A percentile compares a stretch with the other conserved stretches of the same genome.
Evolutionary conservation across 345 rosid species (phyloP).

Genomic region (Excoecaria agallocha): DNA sequence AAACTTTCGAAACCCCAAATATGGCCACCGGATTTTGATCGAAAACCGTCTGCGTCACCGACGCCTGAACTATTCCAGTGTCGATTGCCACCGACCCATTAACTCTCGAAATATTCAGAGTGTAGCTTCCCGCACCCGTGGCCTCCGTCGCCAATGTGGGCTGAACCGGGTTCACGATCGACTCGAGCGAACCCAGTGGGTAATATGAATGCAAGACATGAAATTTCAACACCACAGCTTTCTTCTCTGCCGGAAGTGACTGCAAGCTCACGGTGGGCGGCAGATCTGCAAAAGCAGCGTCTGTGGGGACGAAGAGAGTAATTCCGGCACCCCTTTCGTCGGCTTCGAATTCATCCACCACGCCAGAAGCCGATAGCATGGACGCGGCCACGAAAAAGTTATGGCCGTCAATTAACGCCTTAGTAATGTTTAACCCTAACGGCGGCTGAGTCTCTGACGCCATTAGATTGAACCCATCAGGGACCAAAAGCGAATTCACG

Average conservation of each 20-base stretch:
- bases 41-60: conserved; percentile 78
- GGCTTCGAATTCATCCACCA: conserved; percentile 63
- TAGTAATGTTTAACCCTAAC: conserved; percentile 65
- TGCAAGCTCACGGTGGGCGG: conserved; percentile 56
- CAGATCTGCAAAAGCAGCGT: conserved; percentile 69
- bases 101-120: conserved; percentile 74
- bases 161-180: conserved; percentile 82
- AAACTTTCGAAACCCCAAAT: conserved; percentile 80
- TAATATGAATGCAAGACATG: conserved; percentile 91
- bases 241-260: conserved; percentile 67
- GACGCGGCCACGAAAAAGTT: conserved; percentile 82
- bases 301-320: conserved; percentile 86
- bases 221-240: conserved; percentile 65
- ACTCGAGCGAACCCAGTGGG: conserved; percentile 85
- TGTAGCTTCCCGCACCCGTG: conserved; percentile 72
- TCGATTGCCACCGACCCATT: conserved; percentile 79
- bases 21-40: conserved; percentile 88
- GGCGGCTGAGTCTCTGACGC: conserved; percentile 67
- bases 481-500: conserved; percentile 59
- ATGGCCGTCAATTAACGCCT: conserved; percentile 72
- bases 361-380: conserved; percentile 76
- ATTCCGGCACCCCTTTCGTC: conserved; percentile 90
- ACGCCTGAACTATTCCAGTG: conserved; percentile 72
- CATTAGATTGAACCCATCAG: conserved; percentile 65
- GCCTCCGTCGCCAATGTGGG: conserved; percentile 88